phyloP scores from a whole-genome alignment of 768 basidiomycete genomes.

The Panellus pusillus region DNA sequence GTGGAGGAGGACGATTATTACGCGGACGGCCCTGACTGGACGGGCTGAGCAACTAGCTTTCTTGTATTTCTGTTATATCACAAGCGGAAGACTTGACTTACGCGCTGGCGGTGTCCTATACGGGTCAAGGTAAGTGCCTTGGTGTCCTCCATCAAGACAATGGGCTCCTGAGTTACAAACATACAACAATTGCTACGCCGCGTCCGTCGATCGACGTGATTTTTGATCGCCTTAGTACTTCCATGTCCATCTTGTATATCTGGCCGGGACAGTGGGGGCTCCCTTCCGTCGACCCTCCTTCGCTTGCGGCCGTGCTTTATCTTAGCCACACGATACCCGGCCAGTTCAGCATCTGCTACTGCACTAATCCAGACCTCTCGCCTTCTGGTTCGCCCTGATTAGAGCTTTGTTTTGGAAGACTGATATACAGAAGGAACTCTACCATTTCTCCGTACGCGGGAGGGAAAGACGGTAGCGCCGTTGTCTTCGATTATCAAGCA shows the following conservation, averaged over 20 bases:
- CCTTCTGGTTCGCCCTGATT: slow-evolving; percentile 56
- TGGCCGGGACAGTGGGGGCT: slow-evolving; percentile 71
- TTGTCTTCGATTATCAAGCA: slow-evolving; percentile 67
- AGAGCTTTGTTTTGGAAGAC: neutral
- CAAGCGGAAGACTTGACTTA: no score
- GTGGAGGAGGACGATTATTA: slow-evolving; percentile 7
- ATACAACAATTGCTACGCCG: no score
- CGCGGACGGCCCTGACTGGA: neutral
- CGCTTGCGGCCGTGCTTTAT: slow-evolving; percentile 64
- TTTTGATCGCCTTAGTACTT: neutral
- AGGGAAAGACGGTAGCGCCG: slow-evolving; percentile 47
- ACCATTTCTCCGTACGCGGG: slow-evolving; percentile 63
- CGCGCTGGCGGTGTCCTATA: no score
- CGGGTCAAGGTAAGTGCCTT: no score
- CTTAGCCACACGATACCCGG: slow-evolving; percentile 70
- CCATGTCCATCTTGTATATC: slow-evolving; percentile 47
- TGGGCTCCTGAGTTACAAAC: no score
- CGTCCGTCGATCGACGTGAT: no score
- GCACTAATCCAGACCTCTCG: slow-evolving; percentile 68
- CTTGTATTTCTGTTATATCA: no score
- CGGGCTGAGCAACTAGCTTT: no score
- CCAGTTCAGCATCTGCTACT: slow-evolving; percentile 61
- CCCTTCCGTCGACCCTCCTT: slow-evolving; percentile 66
- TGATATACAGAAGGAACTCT: slow-evolving; percentile 57
- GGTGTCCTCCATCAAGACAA: no score